Evolutionary conservation across 441 rosid genomes (phyloP).

Genomic region (Francoa sonchifolia): DNA sequence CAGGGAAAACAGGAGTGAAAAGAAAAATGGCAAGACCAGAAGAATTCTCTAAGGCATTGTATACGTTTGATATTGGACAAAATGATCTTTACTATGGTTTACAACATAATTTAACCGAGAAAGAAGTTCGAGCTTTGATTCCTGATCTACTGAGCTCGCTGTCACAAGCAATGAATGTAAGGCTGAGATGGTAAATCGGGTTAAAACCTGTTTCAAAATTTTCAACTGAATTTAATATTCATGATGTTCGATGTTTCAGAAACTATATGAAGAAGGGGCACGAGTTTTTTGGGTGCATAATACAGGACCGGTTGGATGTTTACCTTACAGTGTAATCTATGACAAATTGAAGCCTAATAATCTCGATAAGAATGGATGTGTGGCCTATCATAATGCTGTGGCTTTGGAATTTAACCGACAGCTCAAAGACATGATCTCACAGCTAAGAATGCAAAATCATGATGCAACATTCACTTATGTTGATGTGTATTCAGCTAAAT

Average conservation of each 20-base stretch:
- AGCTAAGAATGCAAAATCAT: constrained; percentile 29
- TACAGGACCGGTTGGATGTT: constrained; percentile 59
- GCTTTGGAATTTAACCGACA: constrained; percentile 43
- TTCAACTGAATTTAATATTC: no score
- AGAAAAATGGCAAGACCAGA: constrained; percentile 44
- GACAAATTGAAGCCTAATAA: constrained; percentile 16
- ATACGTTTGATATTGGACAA: constrained; percentile 70
- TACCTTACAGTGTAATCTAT: constrained; percentile 29
- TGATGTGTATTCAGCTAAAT: constrained; percentile 42
- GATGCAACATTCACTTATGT: constrained; percentile 39
- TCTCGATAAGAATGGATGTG: constrained; percentile 39
- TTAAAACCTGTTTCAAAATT: no score
- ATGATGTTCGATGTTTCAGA: constrained; percentile 19
- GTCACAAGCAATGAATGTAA: no score
- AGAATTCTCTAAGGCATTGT: constrained; percentile 56
- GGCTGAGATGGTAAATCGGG: no score
- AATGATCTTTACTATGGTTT: constrained; percentile 57
- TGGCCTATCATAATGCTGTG: constrained; percentile 31
- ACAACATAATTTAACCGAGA: constrained; percentile 27
- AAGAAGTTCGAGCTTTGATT: constrained; percentile 45
- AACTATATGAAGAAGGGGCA: constrained; percentile 50
- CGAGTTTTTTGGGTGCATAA: constrained; percentile 58
- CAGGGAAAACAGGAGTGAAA: constrained; percentile 26
- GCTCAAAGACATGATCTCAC: constrained; percentile 29
- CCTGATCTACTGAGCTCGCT: constrained; percentile 38